Evolutionary conservation across 805 yeast genomes (phyloP).

Genomic region (Metschnikowia santaceciliae): DNA sequence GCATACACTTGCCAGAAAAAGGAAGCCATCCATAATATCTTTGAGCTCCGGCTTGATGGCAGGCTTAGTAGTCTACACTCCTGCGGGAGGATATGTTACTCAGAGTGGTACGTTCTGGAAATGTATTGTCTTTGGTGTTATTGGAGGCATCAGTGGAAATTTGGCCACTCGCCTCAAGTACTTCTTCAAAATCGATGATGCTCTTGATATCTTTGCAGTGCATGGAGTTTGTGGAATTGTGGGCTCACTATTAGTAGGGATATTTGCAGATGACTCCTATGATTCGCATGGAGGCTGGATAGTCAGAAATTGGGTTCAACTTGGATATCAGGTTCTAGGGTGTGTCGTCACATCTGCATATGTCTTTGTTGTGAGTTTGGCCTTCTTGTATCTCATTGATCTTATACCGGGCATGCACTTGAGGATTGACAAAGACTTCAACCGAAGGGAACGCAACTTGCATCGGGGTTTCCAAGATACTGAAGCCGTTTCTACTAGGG

Average conservation of each 20-base stretch:
- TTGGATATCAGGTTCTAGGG: slow-evolving; percentile 39
- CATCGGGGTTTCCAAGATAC: slow-evolving; percentile 3
- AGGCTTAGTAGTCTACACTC: slow-evolving; percentile 41
- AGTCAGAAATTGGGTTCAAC: slow-evolving; percentile 36
- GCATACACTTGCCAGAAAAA: slow-evolving; percentile 10
- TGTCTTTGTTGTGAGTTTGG: slow-evolving; percentile 30
- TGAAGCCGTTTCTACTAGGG: background rate
- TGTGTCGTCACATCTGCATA: slow-evolving; percentile 31
- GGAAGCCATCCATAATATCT: slow-evolving; percentile 35
- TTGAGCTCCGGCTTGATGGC: slow-evolving; percentile 39
- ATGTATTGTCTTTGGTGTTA: slow-evolving; percentile 34
- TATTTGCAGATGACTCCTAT: slow-evolving; percentile 33
- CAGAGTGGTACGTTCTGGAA: slow-evolving; percentile 38
- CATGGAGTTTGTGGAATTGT: slow-evolving; percentile 41
- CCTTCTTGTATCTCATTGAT: slow-evolving; percentile 35
- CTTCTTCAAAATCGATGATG: slow-evolving; percentile 37
- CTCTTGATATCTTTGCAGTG: slow-evolving; percentile 41
- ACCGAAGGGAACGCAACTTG: slow-evolving; percentile 24
- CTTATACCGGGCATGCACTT: slow-evolving; percentile 39
- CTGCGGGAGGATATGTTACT: slow-evolving; percentile 41
- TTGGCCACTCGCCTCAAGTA: slow-evolving; percentile 39
- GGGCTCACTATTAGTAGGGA: slow-evolving; percentile 39
- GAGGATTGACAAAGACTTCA: slow-evolving; percentile 38
- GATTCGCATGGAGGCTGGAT: slow-evolving; percentile 41
- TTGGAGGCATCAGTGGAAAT: slow-evolving; percentile 36